Conservation (phyloP, 768 basidiomycete genomes). For the Nevesoporus exiguus region DNA sequence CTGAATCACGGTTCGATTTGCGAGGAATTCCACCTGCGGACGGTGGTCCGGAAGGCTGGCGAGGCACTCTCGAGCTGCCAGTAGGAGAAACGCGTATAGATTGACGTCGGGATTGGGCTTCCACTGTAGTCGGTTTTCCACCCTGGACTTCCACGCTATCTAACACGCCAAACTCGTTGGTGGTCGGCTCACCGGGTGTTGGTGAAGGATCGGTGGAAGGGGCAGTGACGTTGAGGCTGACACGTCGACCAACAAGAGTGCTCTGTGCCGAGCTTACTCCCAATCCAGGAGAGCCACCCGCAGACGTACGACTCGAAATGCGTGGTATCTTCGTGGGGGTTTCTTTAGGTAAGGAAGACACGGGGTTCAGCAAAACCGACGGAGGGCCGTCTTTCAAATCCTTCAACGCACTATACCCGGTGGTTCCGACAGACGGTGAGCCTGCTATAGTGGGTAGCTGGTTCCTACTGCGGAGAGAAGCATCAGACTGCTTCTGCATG, state of each 20-base stretch:
- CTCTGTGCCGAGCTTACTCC: conserved; percentile 53
- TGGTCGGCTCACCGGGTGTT: conserved; percentile 40
- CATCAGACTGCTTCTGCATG: conserved; percentile 83
- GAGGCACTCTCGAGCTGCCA: conserved; percentile 56
- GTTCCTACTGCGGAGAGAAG: conserved; percentile 70
- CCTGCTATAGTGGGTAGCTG: conserved; percentile 90
- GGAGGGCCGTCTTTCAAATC: conserved; percentile 57
- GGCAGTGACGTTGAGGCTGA: conserved; percentile 58
- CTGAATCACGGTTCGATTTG: conserved; percentile 73
- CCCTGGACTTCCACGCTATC: conserved; percentile 54
- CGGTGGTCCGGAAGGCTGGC: conserved; percentile 53
- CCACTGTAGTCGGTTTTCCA: conserved; percentile 36
- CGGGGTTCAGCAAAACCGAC: conserved; percentile 50
- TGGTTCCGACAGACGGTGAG: conserved; percentile 81
- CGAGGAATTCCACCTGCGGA: conserved; percentile 50
- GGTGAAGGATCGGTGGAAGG: conserved; percentile 69
- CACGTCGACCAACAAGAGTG: conserved; percentile 53
- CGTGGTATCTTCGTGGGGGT: conserved; percentile 93
- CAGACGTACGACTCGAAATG: conserved; percentile 81
- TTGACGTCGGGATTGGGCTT: conserved; percentile 43
- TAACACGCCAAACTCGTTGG: conserved; percentile 81
- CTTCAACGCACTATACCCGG: conserved; percentile 48
- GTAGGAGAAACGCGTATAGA: conserved; percentile 68
- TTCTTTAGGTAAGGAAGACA: conserved; percentile 61
- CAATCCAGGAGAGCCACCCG: conserved; percentile 67